Evolutionary conservation across 768 basidiomycete species (phyloP), one percentile per base, ranked within the genome.

Genomic region (Termitomyces sp.): DNA sequence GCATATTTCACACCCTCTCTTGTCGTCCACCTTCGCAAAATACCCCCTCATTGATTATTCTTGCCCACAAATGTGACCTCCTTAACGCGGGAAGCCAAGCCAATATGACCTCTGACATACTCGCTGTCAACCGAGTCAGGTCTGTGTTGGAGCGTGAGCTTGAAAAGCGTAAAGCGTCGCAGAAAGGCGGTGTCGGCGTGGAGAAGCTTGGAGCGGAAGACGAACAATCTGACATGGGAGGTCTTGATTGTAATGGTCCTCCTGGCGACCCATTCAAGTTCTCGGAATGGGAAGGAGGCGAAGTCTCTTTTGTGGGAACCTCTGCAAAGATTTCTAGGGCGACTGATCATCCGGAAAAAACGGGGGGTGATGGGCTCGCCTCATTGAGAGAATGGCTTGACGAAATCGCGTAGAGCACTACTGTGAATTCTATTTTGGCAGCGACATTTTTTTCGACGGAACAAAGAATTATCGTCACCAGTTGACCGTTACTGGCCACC

Each of bases 131-230:
- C 50, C 84, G 92, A 30, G 89, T 92, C 14, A 85, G 84, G 54
- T 83, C 83, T 6, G 82, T 94, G 60, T 83, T 94, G 48, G 92
- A 93, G 66, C 85, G 92, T 49, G 92, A 94, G 67, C 80, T 94
- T 5, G 89, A 92, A 68, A 93, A 90, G 69, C 82, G 92, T 43
- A 77, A 86, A 52, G 74, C 70, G 1, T 82, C 87, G 3, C 86
- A 89, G 63, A 78, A 77, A 8, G 83, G 81, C 12, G 86, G 86
- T 12, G 80, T 93, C 13, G 83, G 82, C 4, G 75, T 93, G 7
- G 92, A 92, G 68, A 83, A 85, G 40, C 72, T 93, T 3, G 91
- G 90, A 2, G 86, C 77, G 10, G 88, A 91, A 57, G 88, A 82
- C 7, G 82, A 83, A 61, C 71, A 75, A 35, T 75, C 82, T 4